A percentile compares a stretch with the other conserved stretches of the same genome.
Evolutionary conservation across 805 yeast species (phyloP).

Genomic region (Kazachstania bromeliacearum): DNA sequence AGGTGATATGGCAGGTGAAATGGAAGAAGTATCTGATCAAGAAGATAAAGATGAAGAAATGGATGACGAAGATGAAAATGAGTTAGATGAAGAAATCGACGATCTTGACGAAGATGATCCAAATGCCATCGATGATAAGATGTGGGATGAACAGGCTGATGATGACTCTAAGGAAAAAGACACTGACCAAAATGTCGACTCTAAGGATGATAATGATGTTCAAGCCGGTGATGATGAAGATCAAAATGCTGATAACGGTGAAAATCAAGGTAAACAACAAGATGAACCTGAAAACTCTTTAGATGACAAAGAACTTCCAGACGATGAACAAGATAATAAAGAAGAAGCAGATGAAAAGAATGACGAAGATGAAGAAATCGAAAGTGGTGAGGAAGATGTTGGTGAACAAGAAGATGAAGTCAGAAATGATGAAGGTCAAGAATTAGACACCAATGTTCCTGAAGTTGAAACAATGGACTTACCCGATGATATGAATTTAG

Average conservation of each 20-base stretch:
- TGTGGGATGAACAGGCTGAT: slow-evolving; percentile 92
- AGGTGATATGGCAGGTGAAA: slow-evolving; percentile 93
- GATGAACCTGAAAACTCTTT: slow-evolving; percentile 30
- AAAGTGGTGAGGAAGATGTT: slow-evolving; percentile 57
- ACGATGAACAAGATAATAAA: slow-evolving; percentile 31
- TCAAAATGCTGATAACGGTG: slow-evolving; percentile 28
- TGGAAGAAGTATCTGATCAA: slow-evolving; percentile 69
- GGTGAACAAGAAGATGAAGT: slow-evolving; percentile 80
- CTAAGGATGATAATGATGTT: slow-evolving; percentile 38
- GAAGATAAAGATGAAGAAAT: slow-evolving; percentile 46
- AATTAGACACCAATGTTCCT: slow-evolving; percentile 64
- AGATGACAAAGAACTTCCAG: slow-evolving; percentile 26
- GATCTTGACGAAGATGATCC: slow-evolving; percentile 87
- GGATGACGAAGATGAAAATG: slow-evolving; percentile 53
- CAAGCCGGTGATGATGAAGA: slow-evolving; percentile 32
- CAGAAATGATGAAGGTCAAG: slow-evolving; percentile 56
- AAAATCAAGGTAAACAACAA: slow-evolving; percentile 31
- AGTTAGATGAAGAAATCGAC: slow-evolving; percentile 81
- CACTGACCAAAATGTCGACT: slow-evolving; percentile 58
- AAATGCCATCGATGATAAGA: slow-evolving; percentile 89
- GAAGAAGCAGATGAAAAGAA: slow-evolving; percentile 43
- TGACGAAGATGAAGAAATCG: slow-evolving; percentile 45
- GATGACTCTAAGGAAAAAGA: slow-evolving; percentile 75
- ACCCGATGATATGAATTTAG: slow-evolving; percentile 87
- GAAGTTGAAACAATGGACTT: slow-evolving; percentile 81